Evolutionary conservation across 306 rosid species (phyloP), one percentile per base, ranked within the genome.

Genomic region (Cicer pinnatifidum): DNA sequence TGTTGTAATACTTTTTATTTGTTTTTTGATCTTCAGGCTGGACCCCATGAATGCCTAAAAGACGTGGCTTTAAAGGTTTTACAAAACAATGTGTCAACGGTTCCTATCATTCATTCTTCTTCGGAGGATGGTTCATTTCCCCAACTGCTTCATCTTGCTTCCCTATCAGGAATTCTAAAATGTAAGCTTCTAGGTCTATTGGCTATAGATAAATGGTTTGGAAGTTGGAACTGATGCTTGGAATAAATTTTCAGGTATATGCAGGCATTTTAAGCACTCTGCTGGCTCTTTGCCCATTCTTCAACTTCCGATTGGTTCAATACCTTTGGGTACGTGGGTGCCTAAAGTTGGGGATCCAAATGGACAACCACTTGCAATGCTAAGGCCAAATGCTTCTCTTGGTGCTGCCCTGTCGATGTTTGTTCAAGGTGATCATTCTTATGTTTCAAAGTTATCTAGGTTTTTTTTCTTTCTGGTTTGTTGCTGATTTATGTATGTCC

Each of bases 241-340:
- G 56, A 70, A 69, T 19, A 57, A 67, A 62, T 67, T 85, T 84
- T 79, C 93, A 92, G 97, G 92, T 82, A 85, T 92, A 70, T 89
- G 93, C 85, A 85, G 96, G 87, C 80, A 89, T 70, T 92, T 89
- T 78, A 85, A 86, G 81, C 85, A 89, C 79, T 86, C 89, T 47
- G 80, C 86, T 37, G 70, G 88, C 78, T 88, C 91, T 72, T 81
- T 92, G 84, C 97, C 97, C 68, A 86, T 92, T 79, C 96, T 92
- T 75, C 92, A 88, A 65, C 78, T 77, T 33, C 96, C 96, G 2
- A 84, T 92, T 72, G 90, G 89, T 78, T 84, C 87, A 50, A 79
- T 92, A 77, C 92, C 88, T 58, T 62, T 89, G 84, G 97, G 96
- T 50, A 86, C 96, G 4, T 88, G 96, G 97, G 86, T 88, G 84